A percentile compares a stretch with the other conserved stretches of the same genome.
Evolutionary conservation across 2,329 filamentous ascomycete genomes (phyloP).

Genomic region (Fusarium algeriense): DNA sequence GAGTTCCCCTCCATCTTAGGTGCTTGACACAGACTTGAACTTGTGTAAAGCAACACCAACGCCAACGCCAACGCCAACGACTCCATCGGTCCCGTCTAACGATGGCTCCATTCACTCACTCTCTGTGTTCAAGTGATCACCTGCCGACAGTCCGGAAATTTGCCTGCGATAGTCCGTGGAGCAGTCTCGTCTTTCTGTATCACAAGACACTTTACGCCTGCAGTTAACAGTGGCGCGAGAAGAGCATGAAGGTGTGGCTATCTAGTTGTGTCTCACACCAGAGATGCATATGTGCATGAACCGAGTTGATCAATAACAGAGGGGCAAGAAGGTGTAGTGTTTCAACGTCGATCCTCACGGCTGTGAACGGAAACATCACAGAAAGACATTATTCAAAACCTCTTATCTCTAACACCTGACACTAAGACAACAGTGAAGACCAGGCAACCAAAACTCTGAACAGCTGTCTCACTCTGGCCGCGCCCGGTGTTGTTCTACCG

Average conservation of each 20-base stretch:
- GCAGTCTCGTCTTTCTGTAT: conserved; percentile 14
- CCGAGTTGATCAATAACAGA: not conserved
- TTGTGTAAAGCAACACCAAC: conserved; percentile 1
- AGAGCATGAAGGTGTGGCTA: not conserved
- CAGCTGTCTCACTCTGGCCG: conserved; percentile 33
- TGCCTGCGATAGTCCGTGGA: conserved; percentile 28
- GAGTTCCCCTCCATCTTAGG: conserved; percentile 6
- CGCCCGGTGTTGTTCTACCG: conserved; percentile 30
- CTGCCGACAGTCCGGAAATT: conserved; percentile 36
- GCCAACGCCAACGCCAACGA: conserved; percentile 1
- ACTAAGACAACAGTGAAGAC: not conserved
- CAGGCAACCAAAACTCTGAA: not conserved
- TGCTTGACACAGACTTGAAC: not conserved
- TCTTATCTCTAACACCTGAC: conserved; percentile 13
- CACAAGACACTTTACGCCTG: conserved; percentile 30
- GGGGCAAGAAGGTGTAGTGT: not conserved
- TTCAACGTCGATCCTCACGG: not conserved
- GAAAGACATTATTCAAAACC: not conserved
- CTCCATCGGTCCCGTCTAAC: conserved; percentile 24
- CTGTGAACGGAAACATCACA: conserved; percentile 23
- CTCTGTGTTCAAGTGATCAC: conserved; percentile 30
- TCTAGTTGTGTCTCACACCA: conserved; percentile 23
- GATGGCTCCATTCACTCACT: conserved; percentile 30
- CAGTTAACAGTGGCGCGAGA: conserved; percentile 1
- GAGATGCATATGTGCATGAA: conserved; percentile 12